Base-by-base conservation (phyloP, 2,329 filamentous ascomycete species). In the Fusarium sp. region DNA sequence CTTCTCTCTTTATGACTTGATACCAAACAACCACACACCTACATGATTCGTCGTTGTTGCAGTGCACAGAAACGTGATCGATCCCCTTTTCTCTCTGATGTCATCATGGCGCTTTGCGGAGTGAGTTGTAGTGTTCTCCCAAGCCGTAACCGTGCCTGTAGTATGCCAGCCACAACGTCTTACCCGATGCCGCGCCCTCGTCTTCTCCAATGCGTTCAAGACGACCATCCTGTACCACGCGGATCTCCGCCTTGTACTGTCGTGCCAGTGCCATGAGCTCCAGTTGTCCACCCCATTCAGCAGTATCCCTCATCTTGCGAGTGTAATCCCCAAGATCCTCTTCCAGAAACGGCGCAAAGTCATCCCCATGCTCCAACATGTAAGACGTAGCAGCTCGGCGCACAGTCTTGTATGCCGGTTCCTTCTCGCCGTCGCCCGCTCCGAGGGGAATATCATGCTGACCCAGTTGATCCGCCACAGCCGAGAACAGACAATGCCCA, bases 111-210 rank as follows among this genome's bases (percentile, higher is more conserved):
- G 78, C 79, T 79, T 86, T 89, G 76, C 90, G 83, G 80, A 99
- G 83, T 62, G 95, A 97, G 81, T 99, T 99, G 84, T 99, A 99
- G 84, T 99, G 96, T 85, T 98, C 96, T 14, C 96, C 96, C 59
- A 99, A 85, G 2, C 96, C 96, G 82, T 97, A 98, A 58, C 94
- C 94, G 85, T 98, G 95, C 78, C 93, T 89, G 83, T 98, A 98
- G 83, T 98, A 99, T 38, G 95, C 96, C 82, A 99, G 82, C 96
- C 96, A 98, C 60, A 97, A 40, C 40, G 77, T 79, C 77, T 80
- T 88, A 75, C 89, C 90, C 76, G 89, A 89, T 74, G 84, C 86
- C 62, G 82, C 81, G 24, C 84, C 86, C 61, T 85, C 83, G 5
- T 83, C 84, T 31, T 83, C 80, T 18, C 84, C 86, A 71, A 98